A percentile compares a stretch with the other conserved stretches of the same genome.
phyloP scores from a whole-genome alignment of 192 early-diverging fungal genomes.

The Podila epicladia region DNA sequence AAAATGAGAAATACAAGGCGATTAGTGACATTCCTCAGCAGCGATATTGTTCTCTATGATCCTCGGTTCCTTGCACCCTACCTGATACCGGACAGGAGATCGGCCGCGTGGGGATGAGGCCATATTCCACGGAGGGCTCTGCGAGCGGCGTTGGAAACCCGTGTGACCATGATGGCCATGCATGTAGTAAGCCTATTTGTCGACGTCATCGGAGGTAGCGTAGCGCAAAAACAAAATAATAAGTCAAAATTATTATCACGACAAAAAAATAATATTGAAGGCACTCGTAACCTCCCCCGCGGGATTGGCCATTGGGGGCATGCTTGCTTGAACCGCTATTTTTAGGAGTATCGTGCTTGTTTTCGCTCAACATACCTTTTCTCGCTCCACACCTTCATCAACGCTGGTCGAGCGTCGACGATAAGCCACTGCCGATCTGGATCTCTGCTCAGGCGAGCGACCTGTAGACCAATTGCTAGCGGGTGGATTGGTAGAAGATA shows the following conservation, averaged over 20 bases:
- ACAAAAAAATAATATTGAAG: not conserved
- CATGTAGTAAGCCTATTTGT: conserved; percentile 23
- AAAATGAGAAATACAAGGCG: not conserved
- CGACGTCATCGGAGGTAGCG: not conserved
- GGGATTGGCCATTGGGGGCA: not conserved
- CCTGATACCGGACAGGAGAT: conserved; percentile 37
- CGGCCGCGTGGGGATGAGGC: conserved; percentile 15
- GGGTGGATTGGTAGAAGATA: conserved; percentile 7
- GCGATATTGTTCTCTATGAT: not conserved
- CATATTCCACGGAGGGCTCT: conserved; percentile 20
- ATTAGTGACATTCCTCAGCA: not conserved
- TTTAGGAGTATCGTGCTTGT: not conserved
- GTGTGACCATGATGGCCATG: conserved; percentile 26
- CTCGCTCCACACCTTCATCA: conserved; percentile 39
- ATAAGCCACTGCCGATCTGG: conserved; percentile 17
- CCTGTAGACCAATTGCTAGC: conserved; percentile 18
- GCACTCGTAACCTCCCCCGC: not conserved
- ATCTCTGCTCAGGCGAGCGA: conserved; percentile 25
- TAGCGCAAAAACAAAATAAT: not conserved
- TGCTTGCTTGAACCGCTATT: not conserved
- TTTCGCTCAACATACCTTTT: conserved; percentile 25
- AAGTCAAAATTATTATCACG: not conserved
- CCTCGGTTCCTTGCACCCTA: not conserved
- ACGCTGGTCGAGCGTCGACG: conserved; percentile 35
- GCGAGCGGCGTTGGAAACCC: conserved; percentile 16